A percentile compares a stretch with the other conserved stretches of the same genome.
Evolutionary conservation across 768 basidiomycete genomes (phyloP).

Genomic region (Tephrocybe sp.): DNA sequence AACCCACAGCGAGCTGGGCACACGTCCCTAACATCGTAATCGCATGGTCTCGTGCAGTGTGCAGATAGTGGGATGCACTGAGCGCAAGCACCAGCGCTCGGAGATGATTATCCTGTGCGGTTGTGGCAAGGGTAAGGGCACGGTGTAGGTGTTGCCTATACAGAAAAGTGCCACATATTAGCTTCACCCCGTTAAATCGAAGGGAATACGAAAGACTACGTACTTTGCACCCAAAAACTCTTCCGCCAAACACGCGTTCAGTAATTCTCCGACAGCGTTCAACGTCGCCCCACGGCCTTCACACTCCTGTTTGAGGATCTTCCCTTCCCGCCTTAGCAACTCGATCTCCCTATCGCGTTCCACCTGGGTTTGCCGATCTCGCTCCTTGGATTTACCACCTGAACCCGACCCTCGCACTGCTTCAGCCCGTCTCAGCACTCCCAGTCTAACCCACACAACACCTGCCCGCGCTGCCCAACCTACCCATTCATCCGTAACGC

Average conservation of each 20-base stretch:
- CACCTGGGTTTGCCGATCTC: background rate
- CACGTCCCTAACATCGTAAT: slow-evolving; percentile 61
- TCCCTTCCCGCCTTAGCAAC: slow-evolving; percentile 28
- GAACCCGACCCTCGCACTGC: slow-evolving; percentile 10
- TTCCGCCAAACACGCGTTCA: slow-evolving; percentile 49
- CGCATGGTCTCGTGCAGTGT: slow-evolving; percentile 70
- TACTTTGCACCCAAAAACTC: slow-evolving; percentile 63
- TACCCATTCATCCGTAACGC: slow-evolving; percentile 35
- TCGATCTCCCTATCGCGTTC: slow-evolving; percentile 24
- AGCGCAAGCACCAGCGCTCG: slow-evolving; percentile 69
- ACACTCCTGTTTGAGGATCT: slow-evolving; percentile 42
- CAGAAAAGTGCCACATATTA: background rate
- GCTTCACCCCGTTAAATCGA: background rate
- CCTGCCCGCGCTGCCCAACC: slow-evolving; percentile 49
- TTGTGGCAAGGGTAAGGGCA: slow-evolving; percentile 56
- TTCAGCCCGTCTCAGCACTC: slow-evolving; percentile 25
- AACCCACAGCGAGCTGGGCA: slow-evolving; percentile 68
- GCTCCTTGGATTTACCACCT: slow-evolving; percentile 16
- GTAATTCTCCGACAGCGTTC: slow-evolving; percentile 49
- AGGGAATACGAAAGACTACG: slow-evolving; percentile 8
- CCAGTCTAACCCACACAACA: slow-evolving; percentile 48
- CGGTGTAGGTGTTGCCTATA: slow-evolving; percentile 55
- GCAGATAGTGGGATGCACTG: slow-evolving; percentile 66
- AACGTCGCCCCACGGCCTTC: slow-evolving; percentile 52
- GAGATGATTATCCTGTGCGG: slow-evolving; percentile 67